Percentiles rank a stretch among this genome's conserved stretches.
phyloP scores from a whole-genome alignment of 2,329 filamentous ascomycete genomes.

The Colletotrichum costaricense region DNA sequence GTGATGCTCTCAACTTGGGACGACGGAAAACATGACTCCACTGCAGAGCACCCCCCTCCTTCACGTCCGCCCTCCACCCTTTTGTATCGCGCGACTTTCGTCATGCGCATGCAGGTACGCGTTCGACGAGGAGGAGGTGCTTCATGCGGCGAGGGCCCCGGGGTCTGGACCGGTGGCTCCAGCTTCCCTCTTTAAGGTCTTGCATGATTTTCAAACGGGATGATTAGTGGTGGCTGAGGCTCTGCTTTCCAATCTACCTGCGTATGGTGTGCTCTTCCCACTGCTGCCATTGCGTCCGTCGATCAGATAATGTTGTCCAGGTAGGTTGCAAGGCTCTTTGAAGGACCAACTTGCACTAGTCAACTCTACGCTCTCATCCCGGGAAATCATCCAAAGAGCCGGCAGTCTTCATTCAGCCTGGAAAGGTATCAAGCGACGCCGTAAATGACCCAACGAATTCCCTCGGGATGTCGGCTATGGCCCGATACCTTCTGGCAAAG shows the following conservation, averaged over 20 bases:
- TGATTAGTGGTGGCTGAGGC: neutral
- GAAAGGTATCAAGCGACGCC: neutral
- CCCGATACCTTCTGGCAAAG: neutral
- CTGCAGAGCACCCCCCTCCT: neutral
- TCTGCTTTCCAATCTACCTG: neutral
- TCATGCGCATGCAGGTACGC: slow-evolving; percentile 32
- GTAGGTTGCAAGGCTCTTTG: neutral
- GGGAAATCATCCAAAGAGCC: neutral
- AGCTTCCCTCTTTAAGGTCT: neutral
- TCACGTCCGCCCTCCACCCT: neutral
- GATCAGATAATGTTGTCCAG: too few relatives aligned
- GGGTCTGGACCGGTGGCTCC: slow-evolving; percentile 30
- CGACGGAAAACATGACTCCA: slow-evolving; percentile 23
- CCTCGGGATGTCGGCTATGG: neutral
- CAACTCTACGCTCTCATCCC: neutral
- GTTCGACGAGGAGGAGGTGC: slow-evolving; percentile 29
- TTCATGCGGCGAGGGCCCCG: slow-evolving; percentile 18
- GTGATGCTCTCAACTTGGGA: slow-evolving; percentile 19
- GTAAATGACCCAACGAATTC: slow-evolving; percentile 3
- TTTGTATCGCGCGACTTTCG: neutral
- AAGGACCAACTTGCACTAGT: neutral
- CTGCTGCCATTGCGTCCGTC: neutral
- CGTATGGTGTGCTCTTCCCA: neutral
- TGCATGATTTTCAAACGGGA: slow-evolving; percentile 5
- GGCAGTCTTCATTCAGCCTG: neutral